These are phyloP conservation scores for Antrodiella citrinella DNA, from an alignment of 768 basidiomycete genomes.

Conservation along the genomic window DNA sequence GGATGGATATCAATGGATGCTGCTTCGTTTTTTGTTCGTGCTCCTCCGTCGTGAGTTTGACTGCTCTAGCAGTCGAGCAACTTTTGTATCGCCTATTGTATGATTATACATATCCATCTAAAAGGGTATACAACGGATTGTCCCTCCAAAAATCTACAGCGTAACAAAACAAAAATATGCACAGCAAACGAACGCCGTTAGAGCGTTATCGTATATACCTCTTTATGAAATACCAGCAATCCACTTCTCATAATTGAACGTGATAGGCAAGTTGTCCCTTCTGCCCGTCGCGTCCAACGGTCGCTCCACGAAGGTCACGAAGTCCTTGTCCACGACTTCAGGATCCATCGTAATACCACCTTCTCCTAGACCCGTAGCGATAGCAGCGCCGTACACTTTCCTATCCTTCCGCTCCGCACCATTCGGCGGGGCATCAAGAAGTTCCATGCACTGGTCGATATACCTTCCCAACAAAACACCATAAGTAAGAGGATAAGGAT, in stretches of 20 bases:
- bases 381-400: constrained; percentile 14
- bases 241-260: constrained; percentile 36
- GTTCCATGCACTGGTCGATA: constrained; percentile 64
- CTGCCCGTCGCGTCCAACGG: constrained; percentile 16
- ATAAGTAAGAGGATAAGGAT: too few species aligned
- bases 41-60: too few species aligned
- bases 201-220: too few species aligned
- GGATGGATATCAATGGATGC: too few species aligned
- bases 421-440: constrained; percentile 31
- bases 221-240: background rate
- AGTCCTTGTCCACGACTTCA: constrained; percentile 7
- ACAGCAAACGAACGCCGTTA: too few species aligned
- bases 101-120: background rate
- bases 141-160: too few species aligned
- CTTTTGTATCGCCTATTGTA: background rate
- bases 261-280: constrained; percentile 27
- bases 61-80: background rate
- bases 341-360: constrained; percentile 7
- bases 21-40: too few species aligned
- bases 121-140: background rate
- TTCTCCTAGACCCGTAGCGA: constrained; percentile 11
- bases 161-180: background rate
- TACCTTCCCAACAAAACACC: too few species aligned
- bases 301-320: constrained; percentile 20
- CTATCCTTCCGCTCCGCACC: constrained; percentile 13